Base-by-base conservation (phyloP, 1,284 basidiomycete species). In the Rhodotorula sp. region DNA sequence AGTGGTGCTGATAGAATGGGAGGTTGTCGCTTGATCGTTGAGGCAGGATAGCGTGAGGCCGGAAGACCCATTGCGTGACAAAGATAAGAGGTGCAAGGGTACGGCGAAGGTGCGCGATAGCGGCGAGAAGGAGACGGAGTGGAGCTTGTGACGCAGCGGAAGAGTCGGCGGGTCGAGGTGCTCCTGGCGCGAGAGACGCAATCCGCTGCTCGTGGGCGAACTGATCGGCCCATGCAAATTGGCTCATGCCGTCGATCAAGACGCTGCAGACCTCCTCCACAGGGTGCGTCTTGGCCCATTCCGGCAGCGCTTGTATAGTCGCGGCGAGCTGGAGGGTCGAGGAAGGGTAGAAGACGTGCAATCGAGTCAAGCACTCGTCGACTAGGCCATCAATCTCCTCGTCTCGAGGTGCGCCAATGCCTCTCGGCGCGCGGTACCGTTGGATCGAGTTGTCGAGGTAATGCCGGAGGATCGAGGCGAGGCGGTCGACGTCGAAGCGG, bases 161-260 rank as follows among this genome's bases (percentile, higher is more conserved):
- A 76, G 60, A 64, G 73, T 27, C 52, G 59, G 74, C 60, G 70
- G 29, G 11, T 10, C 30, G 32, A 22, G 15, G 24, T 49, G 10
- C 24, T 24, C 15, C 64, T 62, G 49, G 65, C 54, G 57, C 27
- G 29, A 39, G 0, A 8, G 53, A 17, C 8, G 44, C n/a, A 10
- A 30, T 20, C 24, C 61, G 71, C 64, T 53, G 72, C 78, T 57
- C 64, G 67, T 47, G 65, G 51, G 82, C 81, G 77, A 86, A 87
- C 49, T 88, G 86, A 78, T 92, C 90, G 15, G 83, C 74, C 90
- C 90, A 91, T 80, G 89, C 86, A 78, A 89, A 90, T 0, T 89
- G 79, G 78, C 88, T 89, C 66, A 91, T 81, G 11, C 89, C 89
- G 79, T 92, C 90, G 52, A 92, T 81, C 22, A 85, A 29, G 19